Evolutionary conservation across 2,329 filamentous ascomycete species (phyloP), one percentile per base, ranked within the genome.

Genomic region (Diaporthe velutina): DNA sequence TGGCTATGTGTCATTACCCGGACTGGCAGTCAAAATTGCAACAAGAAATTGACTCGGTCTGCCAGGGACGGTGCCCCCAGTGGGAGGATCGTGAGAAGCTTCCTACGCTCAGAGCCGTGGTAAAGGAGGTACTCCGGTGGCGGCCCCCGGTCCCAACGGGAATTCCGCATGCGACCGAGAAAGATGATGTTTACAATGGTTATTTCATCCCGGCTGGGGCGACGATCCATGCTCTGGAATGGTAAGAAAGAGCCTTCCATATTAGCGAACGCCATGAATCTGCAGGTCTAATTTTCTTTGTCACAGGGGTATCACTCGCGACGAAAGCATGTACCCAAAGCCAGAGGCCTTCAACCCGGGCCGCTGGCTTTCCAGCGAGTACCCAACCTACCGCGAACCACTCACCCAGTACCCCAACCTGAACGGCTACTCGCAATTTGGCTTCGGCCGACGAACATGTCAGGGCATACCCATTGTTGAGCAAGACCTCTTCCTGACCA

Each of bases 111-210:
- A 82, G 87, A 33, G 88, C 88, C 1, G 83, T 86, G 13, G 85
- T 89, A 50, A 88, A 89, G 78, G 88, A 91, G 79, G 83, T 85
- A 0, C 83, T 90, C 28, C 84, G 89, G n/a, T 90, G 88, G 87
- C 83, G 88, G 70, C 87, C 88, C 38, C 87, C 88, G 5, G 88
- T 90, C 13, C 88, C 88, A 7, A 89, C 88, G 45, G 87, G 85
- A 4, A 88, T 90, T 8, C 87, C 88, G 0, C 88, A 90, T 76
- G 85, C 87, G 1, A 80, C 85, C 8, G 86, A 88, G 71, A 83
- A 85, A 71, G 88, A 89, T 70, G 88, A 90, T 75, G 83, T 88
- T 30, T 90, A 89, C 76, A 81, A 87, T 3, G 88, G 88, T 2
- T 89, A 87, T 77, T 86, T 87, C 79, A 88, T 90, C 64, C 86